These are phyloP conservation scores for Cutaneotrichosporon dermatis DNA, from an alignment of 1,284 basidiomycete genomes.

Conservation along the genomic window DNA sequence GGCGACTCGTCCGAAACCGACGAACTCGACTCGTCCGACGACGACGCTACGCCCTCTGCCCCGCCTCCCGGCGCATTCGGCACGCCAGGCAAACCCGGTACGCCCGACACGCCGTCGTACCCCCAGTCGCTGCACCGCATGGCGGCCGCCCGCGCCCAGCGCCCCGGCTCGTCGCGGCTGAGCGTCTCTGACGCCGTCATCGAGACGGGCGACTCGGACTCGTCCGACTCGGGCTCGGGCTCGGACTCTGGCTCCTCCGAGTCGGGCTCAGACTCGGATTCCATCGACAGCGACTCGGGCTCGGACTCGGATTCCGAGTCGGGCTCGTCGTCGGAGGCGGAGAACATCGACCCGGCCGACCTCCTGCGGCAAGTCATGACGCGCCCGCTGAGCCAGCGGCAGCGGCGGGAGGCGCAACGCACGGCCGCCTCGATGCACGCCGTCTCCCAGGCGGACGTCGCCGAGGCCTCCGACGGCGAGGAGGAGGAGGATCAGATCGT, in stretches of 20 bases:
- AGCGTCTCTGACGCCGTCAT: conserved; percentile 43
- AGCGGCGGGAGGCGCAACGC: conserved; percentile 24
- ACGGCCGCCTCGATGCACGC: conserved; percentile 32
- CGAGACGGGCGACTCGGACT: conserved; percentile 30
- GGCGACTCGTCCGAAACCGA: no score
- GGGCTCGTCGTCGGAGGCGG: background rate
- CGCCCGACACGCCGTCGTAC: conserved; percentile 11
- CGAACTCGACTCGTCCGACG: background rate
- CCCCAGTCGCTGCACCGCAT: conserved; percentile 28
- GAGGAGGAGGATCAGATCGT: conserved; percentile 18
- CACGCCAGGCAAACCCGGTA: background rate
- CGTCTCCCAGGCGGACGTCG: conserved; percentile 15
- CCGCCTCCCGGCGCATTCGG: no score
- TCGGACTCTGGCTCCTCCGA: conserved; percentile 3
- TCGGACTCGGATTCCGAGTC: conserved; percentile 3
- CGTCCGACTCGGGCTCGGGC: background rate
- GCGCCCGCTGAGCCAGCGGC: conserved; percentile 27
- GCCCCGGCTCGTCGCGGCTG: conserved; percentile 36
- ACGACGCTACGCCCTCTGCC: background rate
- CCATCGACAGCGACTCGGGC: conserved; percentile 11
- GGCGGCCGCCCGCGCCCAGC: conserved; percentile 24
- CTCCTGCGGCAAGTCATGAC: conserved; percentile 29
- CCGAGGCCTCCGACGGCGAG: conserved; percentile 14
- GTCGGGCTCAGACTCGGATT: conserved; percentile 6
- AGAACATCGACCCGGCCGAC: conserved; percentile 18